Evolutionary conservation across 2,329 filamentous ascomycete species (phyloP), one percentile per base, ranked within the genome.

Genomic region (Exophiala mesophila): DNA sequence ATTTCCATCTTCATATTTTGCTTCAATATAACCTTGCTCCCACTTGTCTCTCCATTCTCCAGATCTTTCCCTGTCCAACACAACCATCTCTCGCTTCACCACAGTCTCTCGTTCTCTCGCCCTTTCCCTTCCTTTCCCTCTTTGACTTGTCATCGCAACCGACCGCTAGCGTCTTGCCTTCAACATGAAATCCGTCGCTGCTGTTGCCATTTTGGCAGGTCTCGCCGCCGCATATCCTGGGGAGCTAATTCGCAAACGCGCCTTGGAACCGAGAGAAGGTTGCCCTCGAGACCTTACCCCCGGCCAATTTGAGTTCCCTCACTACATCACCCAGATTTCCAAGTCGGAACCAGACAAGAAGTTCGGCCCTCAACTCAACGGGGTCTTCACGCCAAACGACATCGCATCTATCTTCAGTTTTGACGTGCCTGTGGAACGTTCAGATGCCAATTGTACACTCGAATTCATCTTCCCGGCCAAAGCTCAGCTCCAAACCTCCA

Each of bases 341-440:
- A 72, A 71, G 3, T 62, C 67, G 12, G 63, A 71, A 12, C 77
- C 80, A 0, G 61, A 73, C 57, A 68, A 63, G 3, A 65, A 73
- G 0, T 63, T 64, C 31, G 78, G 79, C 5, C 77, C 72, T 2
- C 70, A 69, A 1, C 74, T 67, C 63, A 73, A 75, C 50, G 80
- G 78, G 39, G 70, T 71, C 8, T 66, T 82, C 26, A 74, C 73
- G 9, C 61, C 68, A 13, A 66, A 62, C 15, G 68, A 65, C 41
- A 61, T 75, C 36, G 75, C 74, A 7, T 73, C 74, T 9, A 73
- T 84, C 56, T 85, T 82, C 73, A 83, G 83, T 67, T 85, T 85
- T 63, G 78, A 83, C 56, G 75, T 85, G 31, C 76, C 75, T 1
- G 49, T 61, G 3, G 61, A 63, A 4, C 71, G 77, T 53, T 54